Evolutionary conservation across 352 stramenopile genomes (phyloP).

Genomic region (Phytophthora boehmeriae): DNA sequence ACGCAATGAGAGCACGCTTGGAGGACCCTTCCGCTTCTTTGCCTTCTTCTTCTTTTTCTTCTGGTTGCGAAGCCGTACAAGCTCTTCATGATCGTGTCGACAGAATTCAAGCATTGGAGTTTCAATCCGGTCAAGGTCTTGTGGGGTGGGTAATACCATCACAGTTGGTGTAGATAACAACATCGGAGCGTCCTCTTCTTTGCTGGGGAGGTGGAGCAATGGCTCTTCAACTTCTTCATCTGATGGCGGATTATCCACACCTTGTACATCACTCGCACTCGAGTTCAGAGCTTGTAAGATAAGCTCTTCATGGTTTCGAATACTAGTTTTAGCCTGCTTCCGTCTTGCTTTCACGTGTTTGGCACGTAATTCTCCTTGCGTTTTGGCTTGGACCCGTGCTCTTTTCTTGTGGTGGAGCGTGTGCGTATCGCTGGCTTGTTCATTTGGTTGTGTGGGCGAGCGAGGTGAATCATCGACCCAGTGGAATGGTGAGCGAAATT

Average conservation of each 20-base stretch:
- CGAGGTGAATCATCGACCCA: conserved; percentile 36
- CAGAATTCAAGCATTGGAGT: conserved; percentile 10
- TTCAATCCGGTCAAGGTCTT: conserved; percentile 4
- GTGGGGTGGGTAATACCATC: not conserved
- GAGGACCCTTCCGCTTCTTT: conserved; percentile 18
- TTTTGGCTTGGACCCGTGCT: not conserved
- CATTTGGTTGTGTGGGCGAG: conserved; percentile 1
- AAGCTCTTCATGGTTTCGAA: conserved; percentile 20
- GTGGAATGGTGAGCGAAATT: conserved; percentile 69
- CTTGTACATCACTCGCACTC: not conserved
- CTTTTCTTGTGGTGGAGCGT: not conserved
- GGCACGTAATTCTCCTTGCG: not conserved
- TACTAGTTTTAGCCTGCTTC: conserved; percentile 14
- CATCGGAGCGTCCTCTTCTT: not conserved
- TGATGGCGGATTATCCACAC: conserved; percentile 14
- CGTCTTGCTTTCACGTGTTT: not conserved
- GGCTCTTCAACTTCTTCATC: not conserved
- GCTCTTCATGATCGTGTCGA: conserved; percentile 20
- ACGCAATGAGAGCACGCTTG: conserved; percentile 18
- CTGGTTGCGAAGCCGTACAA: conserved; percentile 4
- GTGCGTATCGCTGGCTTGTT: not conserved
- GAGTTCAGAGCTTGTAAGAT: conserved; percentile 2
- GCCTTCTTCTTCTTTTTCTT: conserved; percentile 10
- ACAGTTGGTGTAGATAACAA: conserved; percentile 6
- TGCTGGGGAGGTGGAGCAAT: not conserved